Base-by-base conservation (phyloP, 23 red algal genomes). In the Agarophyton chilense region DNA sequence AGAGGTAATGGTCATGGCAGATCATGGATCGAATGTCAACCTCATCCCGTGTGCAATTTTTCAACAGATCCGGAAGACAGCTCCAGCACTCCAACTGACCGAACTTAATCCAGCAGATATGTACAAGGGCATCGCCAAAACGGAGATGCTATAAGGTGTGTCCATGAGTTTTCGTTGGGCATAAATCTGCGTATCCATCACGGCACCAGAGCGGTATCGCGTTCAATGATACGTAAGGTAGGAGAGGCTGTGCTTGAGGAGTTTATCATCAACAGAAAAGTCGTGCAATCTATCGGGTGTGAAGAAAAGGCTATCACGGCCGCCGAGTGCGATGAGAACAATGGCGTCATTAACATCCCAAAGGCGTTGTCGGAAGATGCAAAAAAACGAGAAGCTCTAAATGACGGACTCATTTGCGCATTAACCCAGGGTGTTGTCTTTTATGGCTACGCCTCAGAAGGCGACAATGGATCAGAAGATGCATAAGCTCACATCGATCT, bases 131-230 rank as follows among this genome's bases (percentile, higher is more conserved):
- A 24, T 39, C 26, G 32, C 25, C 2, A 54, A 50, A 60, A 44
- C 42, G 13, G 35, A 12, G 31, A 66, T 12, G 36, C 52, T 3
- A 82, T 51, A 12, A 67, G 29, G 22, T 85, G 81, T 41, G 26
- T 22, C 13, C 12, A 70, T 43, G 43, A 46, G 10, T 50, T 49
- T 42, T 40, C 61, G 21, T 22, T 70, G 46, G 81, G 71, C 55
- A 57, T 85, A 12, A 41, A 71, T 11, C 61, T 85, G 13, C 11
- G 81, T 11, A 85, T 85, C 49, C 81, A 60, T 47, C 81, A 85
- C 42, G 81, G 81, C 26, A 70, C 41, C 12, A 39, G 42, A 25
- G 60, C 71, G 19, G 4, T 71, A 9, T 60, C 71, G 29, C 81
- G 81, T n/a, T 52, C 36, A 34, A 70, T 85, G n/a, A 24, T 40